Base-by-base conservation (phyloP, 1,139 yeast genomes). In the Yamadazyma spencermartinsiae region DNA sequence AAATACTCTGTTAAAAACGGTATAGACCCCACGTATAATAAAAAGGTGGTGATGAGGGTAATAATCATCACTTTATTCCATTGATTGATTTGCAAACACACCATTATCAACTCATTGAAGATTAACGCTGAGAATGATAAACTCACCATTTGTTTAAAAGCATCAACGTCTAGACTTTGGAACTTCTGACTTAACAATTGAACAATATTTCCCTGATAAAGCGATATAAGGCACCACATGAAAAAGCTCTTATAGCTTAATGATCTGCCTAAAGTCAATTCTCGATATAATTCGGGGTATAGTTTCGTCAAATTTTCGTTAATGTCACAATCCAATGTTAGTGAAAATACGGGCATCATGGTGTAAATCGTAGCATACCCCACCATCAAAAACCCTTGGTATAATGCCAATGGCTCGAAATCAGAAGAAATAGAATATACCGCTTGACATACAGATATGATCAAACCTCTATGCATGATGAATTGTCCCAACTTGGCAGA, bases 281-380 rank as follows among this genome's bases (percentile, higher is more conserved):
- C 99, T 52, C 86, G 85, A 67, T 94, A 94, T 33, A 94, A 73
- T 59, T 94, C 99, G 0, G 99, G 99, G 58, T 92, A 94, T 42
- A 90, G 70, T 45, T 84, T 81, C 1, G 97, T 95, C 48, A 92
- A 75, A 39, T 83, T 85, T 58, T 90, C 97, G 52, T 84, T 92
- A 38, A 94, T 89, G 60, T 94, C 99, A 43, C 82, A 80, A 59
- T 94, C 98, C 38, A 88, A 72, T 0, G 95, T 96, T 45, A 94
- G 67, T 0, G 97, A 87, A 55, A 94, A 94, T 2, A 94, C 98
- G 0, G 99, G 99, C 36, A 94, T 92, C 99, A 94, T 94, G 0
- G 99, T 94, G 60, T 92, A 94, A 36, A 88, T 74, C 0, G 98
- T 94, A 1, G 98, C 95, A 62, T 92, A 94, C 1, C 98, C 99